These are phyloP conservation scores for Botrytis byssoidea DNA, from an alignment of 2,329 filamentous ascomycete species.

Conservation along the genomic window DNA sequence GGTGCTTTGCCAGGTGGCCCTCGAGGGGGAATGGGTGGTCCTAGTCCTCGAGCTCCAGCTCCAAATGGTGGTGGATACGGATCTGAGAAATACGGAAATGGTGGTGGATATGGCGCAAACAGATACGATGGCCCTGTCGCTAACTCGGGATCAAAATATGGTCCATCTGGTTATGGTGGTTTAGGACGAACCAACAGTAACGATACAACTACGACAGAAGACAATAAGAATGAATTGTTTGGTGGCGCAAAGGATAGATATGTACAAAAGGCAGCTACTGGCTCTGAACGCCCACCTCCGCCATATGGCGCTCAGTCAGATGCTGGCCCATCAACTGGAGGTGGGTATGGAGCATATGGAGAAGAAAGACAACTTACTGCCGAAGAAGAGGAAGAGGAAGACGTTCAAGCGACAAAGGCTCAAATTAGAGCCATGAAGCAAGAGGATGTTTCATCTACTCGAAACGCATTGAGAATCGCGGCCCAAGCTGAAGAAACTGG, in stretches of 20 bases:
- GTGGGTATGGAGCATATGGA: slow-evolving; percentile 54
- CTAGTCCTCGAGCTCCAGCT: slow-evolving; percentile 27
- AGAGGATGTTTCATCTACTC: slow-evolving; percentile 69
- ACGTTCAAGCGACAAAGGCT: slow-evolving; percentile 68
- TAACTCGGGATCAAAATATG: slow-evolving; percentile 42
- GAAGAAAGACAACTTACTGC: slow-evolving; percentile 76
- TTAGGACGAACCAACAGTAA: slow-evolving; percentile 49
- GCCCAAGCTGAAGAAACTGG: slow-evolving; percentile 70
- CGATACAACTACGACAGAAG: slow-evolving; percentile 46
- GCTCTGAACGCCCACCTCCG: slow-evolving; percentile 31
- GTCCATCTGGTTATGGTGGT: slow-evolving; percentile 61
- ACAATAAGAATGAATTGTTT: slow-evolving; percentile 63
- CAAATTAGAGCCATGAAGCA: slow-evolving; percentile 76
- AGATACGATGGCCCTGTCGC: slow-evolving; percentile 48
- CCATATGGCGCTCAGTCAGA: slow-evolving; percentile 33
- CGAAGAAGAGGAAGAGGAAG: slow-evolving; percentile 71
- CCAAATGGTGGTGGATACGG: slow-evolving; percentile 49
- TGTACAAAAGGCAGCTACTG: slow-evolving; percentile 32
- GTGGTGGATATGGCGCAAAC: slow-evolving; percentile 52
- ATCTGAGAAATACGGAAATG: slow-evolving; percentile 52
- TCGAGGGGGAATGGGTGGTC: slow-evolving; percentile 26
- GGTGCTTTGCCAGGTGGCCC: slow-evolving; percentile 32
- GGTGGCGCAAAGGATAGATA: slow-evolving; percentile 40
- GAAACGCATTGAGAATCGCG: slow-evolving; percentile 67
- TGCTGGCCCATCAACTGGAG: slow-evolving; percentile 22